A percentile compares a stretch with the other conserved stretches of the same genome.
Evolutionary conservation across 495 filamentous ascomycete species (phyloP).

Genomic region (Xylaria telfairii): DNA sequence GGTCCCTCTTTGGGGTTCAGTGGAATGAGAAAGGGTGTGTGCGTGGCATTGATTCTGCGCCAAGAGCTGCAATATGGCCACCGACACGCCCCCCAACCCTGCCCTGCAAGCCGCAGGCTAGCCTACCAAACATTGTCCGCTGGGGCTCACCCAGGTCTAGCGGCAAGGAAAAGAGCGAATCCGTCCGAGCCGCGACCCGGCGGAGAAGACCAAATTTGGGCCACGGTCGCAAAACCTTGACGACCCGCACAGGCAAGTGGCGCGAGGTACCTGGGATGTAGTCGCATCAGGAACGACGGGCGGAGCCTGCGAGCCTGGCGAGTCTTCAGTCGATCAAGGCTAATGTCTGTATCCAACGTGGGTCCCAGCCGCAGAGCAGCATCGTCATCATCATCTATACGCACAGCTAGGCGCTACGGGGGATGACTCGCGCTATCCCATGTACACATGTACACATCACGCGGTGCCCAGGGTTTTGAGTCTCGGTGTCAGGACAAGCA

Average conservation of each 20-base stretch:
- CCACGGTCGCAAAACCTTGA: slow-evolving; percentile 38
- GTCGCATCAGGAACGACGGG: slow-evolving; percentile 29
- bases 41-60: slow-evolving; percentile 27
- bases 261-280: slow-evolving; percentile 34
- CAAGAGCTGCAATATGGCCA: slow-evolving; percentile 41
- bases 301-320: slow-evolving; percentile 20
- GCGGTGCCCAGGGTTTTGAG: slow-evolving; percentile 19
- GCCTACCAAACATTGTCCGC: slow-evolving; percentile 38
- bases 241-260: slow-evolving; percentile 34
- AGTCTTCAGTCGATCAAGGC: slow-evolving; percentile 26
- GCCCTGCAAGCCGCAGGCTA: slow-evolving; percentile 36
- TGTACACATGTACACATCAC: slow-evolving; percentile 13
- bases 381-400: slow-evolving; percentile 19
- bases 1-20: slow-evolving; percentile 29
- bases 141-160: slow-evolving; percentile 41
- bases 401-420: slow-evolving; percentile 19
- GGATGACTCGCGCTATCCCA: slow-evolving; percentile 27
- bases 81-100: slow-evolving; percentile 32
- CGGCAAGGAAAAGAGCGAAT: slow-evolving; percentile 42
- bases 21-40: slow-evolving; percentile 28
- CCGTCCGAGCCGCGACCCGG: slow-evolving; percentile 46
- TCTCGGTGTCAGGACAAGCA: slow-evolving; percentile 19
- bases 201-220: slow-evolving; percentile 44
- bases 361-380: slow-evolving; percentile 26
- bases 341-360: slow-evolving; percentile 23